A percentile compares a stretch with the other conserved stretches of the same genome.
These are phyloP conservation scores for Hypomontagnella monticulosa DNA, from an alignment of 495 filamentous ascomycete genomes.

Conservation along the genomic window DNA sequence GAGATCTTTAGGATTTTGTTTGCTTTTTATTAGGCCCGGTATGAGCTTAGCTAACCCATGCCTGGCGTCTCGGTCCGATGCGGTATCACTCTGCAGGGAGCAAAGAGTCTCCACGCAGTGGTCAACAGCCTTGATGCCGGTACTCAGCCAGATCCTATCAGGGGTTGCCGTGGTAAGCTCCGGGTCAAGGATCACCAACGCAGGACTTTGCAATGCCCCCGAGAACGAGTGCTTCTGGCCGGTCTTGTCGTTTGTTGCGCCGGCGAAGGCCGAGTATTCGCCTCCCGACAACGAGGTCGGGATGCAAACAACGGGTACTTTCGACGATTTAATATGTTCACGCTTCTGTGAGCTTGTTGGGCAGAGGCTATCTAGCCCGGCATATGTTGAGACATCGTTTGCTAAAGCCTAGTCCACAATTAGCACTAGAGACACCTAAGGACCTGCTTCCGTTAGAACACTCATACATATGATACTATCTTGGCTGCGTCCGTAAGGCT, in stretches of 20 bases:
- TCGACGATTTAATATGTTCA: conserved; percentile 51
- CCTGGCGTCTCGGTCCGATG: conserved; percentile 55
- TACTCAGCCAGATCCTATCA: conserved; percentile 64
- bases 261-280: conserved; percentile 66
- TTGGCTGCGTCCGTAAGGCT: conserved; percentile 69
- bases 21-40: conserved; percentile 61
- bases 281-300: conserved; percentile 68
- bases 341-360: conserved; percentile 47
- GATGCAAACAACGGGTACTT: conserved; percentile 64
- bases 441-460: background rate
- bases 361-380: conserved; percentile 55
- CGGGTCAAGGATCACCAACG: conserved; percentile 67
- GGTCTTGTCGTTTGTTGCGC: conserved; percentile 63
- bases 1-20: conserved; percentile 52
- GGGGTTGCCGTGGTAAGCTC: conserved; percentile 63
- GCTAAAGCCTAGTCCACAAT: conserved; percentile 47
- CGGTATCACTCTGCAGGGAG: conserved; percentile 50
- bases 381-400: conserved; percentile 51
- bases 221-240: conserved; percentile 63
- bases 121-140: conserved; percentile 67
- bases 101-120: conserved; percentile 70
- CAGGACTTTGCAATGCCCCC: conserved; percentile 52
- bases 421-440: conserved; percentile 4
- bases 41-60: conserved; percentile 59
- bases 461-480: conserved; percentile 60